Percentiles rank a stretch among this genome's conserved stretches.
These are phyloP conservation scores for Didymella glomerata DNA, from an alignment of 2,329 filamentous ascomycete genomes.

Conservation along the genomic window DNA sequence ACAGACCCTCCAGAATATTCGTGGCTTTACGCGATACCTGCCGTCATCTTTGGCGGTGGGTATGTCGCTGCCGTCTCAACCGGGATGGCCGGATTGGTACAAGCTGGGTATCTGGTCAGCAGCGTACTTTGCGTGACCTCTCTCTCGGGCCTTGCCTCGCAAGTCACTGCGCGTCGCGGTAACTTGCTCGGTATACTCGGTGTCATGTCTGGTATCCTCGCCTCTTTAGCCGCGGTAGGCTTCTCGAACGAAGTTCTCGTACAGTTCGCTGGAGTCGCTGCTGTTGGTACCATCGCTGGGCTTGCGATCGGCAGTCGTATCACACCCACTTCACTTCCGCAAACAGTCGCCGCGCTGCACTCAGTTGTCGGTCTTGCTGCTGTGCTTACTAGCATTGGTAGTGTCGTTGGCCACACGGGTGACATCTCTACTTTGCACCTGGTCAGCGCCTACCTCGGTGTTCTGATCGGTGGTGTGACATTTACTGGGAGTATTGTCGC, in stretches of 20 bases:
- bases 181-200: constrained; percentile 88
- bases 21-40: constrained; percentile 84
- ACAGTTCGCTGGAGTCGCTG: constrained; percentile 80
- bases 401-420: constrained; percentile 79
- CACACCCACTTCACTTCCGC: constrained; percentile 85
- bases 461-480: constrained; percentile 84
- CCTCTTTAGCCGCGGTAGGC: constrained; percentile 81
- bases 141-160: constrained; percentile 80
- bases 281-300: constrained; percentile 73
- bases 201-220: constrained; percentile 82
- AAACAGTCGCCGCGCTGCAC: constrained; percentile 88
- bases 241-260: constrained; percentile 80
- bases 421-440: constrained; percentile 80
- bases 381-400: constrained; percentile 87
- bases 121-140: constrained; percentile 83
- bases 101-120: constrained; percentile 86
- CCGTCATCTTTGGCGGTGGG: constrained; percentile 78
- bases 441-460: constrained; percentile 85
- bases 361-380: constrained; percentile 90
- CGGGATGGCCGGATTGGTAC: constrained; percentile 82
- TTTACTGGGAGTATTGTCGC: constrained; percentile 92
- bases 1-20: constrained; percentile 89
- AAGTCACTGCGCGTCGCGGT: constrained; percentile 82
- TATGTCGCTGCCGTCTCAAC: constrained; percentile 82
- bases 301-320: constrained; percentile 84